phyloP scores from a whole-genome alignment of 352 stramenopile genomes.

The Halophytophthora polymorphica region DNA sequence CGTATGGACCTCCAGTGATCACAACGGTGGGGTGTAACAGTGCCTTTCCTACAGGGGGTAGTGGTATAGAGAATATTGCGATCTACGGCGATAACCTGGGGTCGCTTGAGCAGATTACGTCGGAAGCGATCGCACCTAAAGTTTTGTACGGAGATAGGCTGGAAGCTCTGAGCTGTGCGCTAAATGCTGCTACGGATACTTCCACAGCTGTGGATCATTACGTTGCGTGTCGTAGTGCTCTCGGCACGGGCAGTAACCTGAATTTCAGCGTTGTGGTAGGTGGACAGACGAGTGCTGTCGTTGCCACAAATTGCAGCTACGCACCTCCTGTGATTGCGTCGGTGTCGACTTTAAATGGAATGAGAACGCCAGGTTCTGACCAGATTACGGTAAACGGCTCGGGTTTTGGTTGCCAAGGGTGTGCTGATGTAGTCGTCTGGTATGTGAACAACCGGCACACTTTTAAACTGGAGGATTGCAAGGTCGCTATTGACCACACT shows the following conservation, averaged over 20 bases:
- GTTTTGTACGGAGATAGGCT: slow-evolving; percentile 41
- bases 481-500: slow-evolving; percentile 36
- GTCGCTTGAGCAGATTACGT: slow-evolving; percentile 4
- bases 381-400: slow-evolving; percentile 36
- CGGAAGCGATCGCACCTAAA: slow-evolving; percentile 7
- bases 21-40: slow-evolving; percentile 21
- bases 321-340: slow-evolving; percentile 23
- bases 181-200: slow-evolving; percentile 3
- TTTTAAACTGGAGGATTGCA: slow-evolving; percentile 39
- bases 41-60: slow-evolving; percentile 41
- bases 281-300: slow-evolving; percentile 26
- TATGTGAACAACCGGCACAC: slow-evolving; percentile 41
- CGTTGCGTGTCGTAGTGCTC: slow-evolving; percentile 34
- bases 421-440: slow-evolving; percentile 23
- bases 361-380: slow-evolving; percentile 33
- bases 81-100: slow-evolving; percentile 50
- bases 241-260: slow-evolving; percentile 37
- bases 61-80: slow-evolving; percentile 24
- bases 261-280: slow-evolving; percentile 30
- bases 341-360: slow-evolving; percentile 5
- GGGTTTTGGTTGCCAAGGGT: slow-evolving; percentile 40
- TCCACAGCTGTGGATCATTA: slow-evolving; percentile 14
- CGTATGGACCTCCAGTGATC: slow-evolving; percentile 32
- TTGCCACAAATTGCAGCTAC: slow-evolving; percentile 33
- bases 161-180: slow-evolving; percentile 23